Base-by-base conservation (phyloP, 306 rosid genomes). In the Elaeagnus macrophylla region DNA sequence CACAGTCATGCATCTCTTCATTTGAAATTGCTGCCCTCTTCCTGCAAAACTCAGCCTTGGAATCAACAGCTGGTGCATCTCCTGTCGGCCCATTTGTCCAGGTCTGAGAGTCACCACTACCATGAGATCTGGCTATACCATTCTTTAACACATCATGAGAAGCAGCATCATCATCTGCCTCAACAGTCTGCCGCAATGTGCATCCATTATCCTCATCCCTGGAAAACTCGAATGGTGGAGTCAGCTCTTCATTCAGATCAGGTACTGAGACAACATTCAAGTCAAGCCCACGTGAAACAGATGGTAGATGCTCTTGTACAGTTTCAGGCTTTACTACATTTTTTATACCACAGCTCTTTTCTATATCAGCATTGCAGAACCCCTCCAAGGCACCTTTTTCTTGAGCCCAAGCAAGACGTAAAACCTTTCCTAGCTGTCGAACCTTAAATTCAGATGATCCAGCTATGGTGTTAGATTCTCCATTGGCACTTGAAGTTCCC, bases 21-120 rank as follows among this genome's bases (percentile, higher is more conserved):
- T 53, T 81, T 18, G 79, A 48, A 71, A 72, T 78, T 40, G 78
- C 78, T 37, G 57, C 61, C 67, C 99, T 87, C 77, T 93, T 93
- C 85, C 93, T 67, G 64, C 73, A 37, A 48, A 79, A 79, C 39
- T 75, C 88, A 13, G 68, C 54, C 36, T 82, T 78, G 7, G 99
- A 93, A 65, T 87, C 94, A 54, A 93, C 99, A 10, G 95, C 96
- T 1, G 95, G 84, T 10, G 75, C 96, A 60, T 93, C 99, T 44
- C 80, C 79, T 0, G 65, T 64, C 17, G 64, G 77, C 44, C 89
- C 80, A 16, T 65, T 80, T 37, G 79, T 79, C 96, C 99, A 81
- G 20, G 95, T 82, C 76, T 93, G 93, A 1, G 96, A 93, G 72
- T 86, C 96, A 2, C 95, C 99, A 51, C 99, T 93, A 20, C 96